Percentiles rank a stretch among this genome's conserved stretches.
These are phyloP conservation scores for Eragrostis tef DNA, from an alignment of 202 grass and related monocot genomes.

Conservation along the genomic window DNA sequence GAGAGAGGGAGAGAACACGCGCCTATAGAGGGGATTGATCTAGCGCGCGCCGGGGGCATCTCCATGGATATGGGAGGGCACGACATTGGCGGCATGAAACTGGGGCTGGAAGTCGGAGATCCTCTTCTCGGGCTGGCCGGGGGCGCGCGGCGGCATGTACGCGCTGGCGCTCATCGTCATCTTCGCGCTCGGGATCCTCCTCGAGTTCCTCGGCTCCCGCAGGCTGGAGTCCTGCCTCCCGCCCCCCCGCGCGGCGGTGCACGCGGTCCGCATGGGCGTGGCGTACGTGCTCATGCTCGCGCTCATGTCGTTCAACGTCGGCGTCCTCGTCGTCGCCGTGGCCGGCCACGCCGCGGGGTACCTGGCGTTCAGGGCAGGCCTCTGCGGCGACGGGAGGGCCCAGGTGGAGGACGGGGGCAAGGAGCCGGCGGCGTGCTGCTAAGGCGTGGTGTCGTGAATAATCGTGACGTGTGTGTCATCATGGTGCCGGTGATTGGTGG, in stretches of 20 bases:
- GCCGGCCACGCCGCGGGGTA: conserved; percentile 57
- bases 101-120: conserved; percentile 78
- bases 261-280: conserved; percentile 52
- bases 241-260: conserved; percentile 28
- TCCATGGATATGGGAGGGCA: conserved; percentile 60
- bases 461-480: background rate
- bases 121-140: conserved; percentile 79
- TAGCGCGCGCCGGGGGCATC: background rate
- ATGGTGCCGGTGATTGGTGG: background rate
- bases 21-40: background rate
- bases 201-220: conserved; percentile 54
- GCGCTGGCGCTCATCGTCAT: conserved; percentile 61
- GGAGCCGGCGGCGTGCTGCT: conserved; percentile 39
- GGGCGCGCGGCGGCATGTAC: conserved; percentile 74
- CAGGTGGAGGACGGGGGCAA: conserved; percentile 43
- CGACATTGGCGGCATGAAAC: conserved; percentile 44
- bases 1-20: too few relatives aligned
- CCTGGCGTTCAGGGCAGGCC: conserved; percentile 47
- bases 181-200: conserved; percentile 54
- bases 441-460: background rate
- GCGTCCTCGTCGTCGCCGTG: conserved; percentile 68
- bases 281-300: conserved; percentile 85
- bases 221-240: conserved; percentile 23
- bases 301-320: conserved; percentile 88
- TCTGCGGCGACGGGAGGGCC: conserved; percentile 27